phyloP scores from a whole-genome alignment of 352 stramenopile genomes.

The Phytopythium aichiense region DNA sequence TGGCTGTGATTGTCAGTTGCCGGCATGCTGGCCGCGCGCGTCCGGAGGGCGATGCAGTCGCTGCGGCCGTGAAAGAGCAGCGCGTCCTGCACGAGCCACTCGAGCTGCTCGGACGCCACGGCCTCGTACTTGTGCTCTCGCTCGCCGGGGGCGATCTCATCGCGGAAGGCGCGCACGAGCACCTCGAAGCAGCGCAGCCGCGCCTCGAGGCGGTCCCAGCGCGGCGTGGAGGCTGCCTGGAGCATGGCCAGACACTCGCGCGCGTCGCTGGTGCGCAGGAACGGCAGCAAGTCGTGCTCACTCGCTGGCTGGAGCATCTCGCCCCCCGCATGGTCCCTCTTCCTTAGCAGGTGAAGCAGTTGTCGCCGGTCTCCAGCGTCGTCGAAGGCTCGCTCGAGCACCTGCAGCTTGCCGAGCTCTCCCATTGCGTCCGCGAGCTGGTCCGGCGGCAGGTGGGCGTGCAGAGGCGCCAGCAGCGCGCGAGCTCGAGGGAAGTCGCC shows the following conservation, averaged over 20 bases:
- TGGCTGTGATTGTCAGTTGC: background rate
- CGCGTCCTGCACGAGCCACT: constrained; percentile 36
- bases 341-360: background rate
- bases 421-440: constrained; percentile 14
- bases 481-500: constrained; percentile 35
- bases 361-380: background rate
- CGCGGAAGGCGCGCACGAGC: constrained; percentile 43
- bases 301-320: background rate
- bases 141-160: constrained; percentile 24
- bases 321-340: background rate
- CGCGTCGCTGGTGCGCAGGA: background rate
- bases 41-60: constrained; percentile 25
- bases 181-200: constrained; percentile 44
- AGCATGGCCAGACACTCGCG: background rate
- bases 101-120: constrained; percentile 35
- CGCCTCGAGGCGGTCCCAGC: constrained; percentile 25
- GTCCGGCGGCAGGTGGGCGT: constrained; percentile 6
- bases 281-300: background rate
- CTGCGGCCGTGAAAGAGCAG: constrained; percentile 15
- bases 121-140: constrained; percentile 44
- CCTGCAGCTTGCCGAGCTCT: constrained; percentile 33
- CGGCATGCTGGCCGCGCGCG: background rate
- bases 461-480: constrained; percentile 38
- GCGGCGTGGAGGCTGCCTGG: background rate
- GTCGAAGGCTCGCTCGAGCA: constrained; percentile 18